Evolutionary conservation across 2,329 filamentous ascomycete species (phyloP), one percentile per base, ranked within the genome.

Genomic region (Sordariomycetes sp.): DNA sequence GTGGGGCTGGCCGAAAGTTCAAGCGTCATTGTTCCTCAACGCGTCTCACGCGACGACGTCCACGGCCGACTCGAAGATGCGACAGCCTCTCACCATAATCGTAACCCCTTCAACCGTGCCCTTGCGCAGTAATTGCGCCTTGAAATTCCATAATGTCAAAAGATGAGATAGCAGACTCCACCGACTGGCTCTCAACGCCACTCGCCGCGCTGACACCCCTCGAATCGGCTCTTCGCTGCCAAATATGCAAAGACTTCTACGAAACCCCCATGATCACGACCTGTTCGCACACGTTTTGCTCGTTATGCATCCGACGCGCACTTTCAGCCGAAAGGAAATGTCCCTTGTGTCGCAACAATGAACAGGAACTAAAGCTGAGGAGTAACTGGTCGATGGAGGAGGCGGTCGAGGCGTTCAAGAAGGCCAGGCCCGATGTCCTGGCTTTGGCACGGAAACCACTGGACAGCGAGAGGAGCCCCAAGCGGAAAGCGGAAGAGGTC

Each of bases 201-300:
- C 65, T 93, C 2, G 61, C 75, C 12, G 64, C 64, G 11, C 72
- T 93, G 35, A 68, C 77, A 31, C 64, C 73, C 11, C 75, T 98
- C 42, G 92, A 98, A 51, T 79, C 82, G 39, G 79, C 87, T 4
- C 69, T 98, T 15, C 85, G 92, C 47, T 98, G 92, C 60, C 86
- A 96, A 58, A 84, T 98, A 39, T 98, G 92, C 74, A 96, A 96
- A 55, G 93, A 98, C 57, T 94, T 96, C 60, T 96, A 85, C 64
- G 78, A 78, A 40, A 94, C 87, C 33, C 92, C 92, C 0, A 92
- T 98, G 75, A 81, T 95, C 42, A 98, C 92, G 1, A 84, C 85
- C 2, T 98, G 92, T 62, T 83, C 78, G 35, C 92, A 98, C 55
- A 96, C 92, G 0, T 98, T 98, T 53, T 98, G 92, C 67, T 95